Conservation (phyloP, 805 yeast species). For the Zygosaccharomyces kombuchaensis region DNA sequence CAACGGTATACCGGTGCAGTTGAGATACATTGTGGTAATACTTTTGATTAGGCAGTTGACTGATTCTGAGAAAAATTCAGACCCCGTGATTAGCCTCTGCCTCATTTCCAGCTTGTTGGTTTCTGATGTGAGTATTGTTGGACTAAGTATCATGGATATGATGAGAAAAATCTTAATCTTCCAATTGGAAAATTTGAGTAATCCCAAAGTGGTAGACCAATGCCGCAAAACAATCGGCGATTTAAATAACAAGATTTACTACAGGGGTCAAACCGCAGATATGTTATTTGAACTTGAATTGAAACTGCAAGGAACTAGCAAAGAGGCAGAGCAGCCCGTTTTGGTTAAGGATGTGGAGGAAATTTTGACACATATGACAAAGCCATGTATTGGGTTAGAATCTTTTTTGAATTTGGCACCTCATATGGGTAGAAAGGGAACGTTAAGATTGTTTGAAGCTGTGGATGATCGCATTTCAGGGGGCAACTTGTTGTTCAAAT, state of each 20-base stretch:
- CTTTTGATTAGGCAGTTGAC: constrained; percentile 40
- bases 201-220: constrained; percentile 36
- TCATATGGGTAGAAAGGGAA: constrained; percentile 11
- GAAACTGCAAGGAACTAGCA: constrained; percentile 31
- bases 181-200: constrained; percentile 37
- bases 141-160: constrained; percentile 78
- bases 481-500: constrained; percentile 18
- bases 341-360: constrained; percentile 23
- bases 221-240: constrained; percentile 61
- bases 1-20: constrained; percentile 75
- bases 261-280: constrained; percentile 81
- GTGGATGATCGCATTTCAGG: constrained; percentile 24
- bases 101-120: constrained; percentile 58
- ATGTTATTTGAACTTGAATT: constrained; percentile 64
- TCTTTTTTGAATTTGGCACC: constrained; percentile 27
- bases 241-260: constrained; percentile 73
- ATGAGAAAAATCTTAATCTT: constrained; percentile 53
- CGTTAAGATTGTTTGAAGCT: constrained; percentile 18
- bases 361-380: constrained; percentile 19
- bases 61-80: constrained; percentile 13
- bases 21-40: constrained; percentile 60
- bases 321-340: constrained; percentile 24
- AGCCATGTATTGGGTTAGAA: constrained; percentile 26
- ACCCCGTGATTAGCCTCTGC: constrained; percentile 36
- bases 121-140: constrained; percentile 78